Percentiles rank a stretch among this genome's conserved stretches.
Evolutionary conservation across 345 rosid genomes (phyloP).

Genomic region (Luvunga scandens): DNA sequence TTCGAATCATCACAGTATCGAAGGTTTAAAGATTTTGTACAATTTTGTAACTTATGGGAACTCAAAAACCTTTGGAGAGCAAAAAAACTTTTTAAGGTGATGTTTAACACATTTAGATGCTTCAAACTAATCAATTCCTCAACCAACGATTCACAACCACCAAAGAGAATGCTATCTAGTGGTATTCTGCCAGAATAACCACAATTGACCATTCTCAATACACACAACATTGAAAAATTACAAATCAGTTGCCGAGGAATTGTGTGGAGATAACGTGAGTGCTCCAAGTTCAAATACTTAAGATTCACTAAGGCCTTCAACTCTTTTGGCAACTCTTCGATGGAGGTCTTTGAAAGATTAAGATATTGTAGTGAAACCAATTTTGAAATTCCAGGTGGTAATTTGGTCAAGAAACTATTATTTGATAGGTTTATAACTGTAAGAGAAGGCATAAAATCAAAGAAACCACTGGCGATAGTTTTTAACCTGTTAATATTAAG

Average conservation of each 20-base stretch:
- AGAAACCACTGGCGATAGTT: conserved; percentile 14
- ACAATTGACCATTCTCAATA: conserved; percentile 7
- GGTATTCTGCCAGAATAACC: fast-evolving
- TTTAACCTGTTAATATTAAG: not conserved
- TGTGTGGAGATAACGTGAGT: not conserved
- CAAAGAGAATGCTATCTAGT: not conserved
- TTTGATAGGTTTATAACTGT: conserved; percentile 28
- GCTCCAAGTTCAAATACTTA: conserved; percentile 18
- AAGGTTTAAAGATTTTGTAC: not conserved
- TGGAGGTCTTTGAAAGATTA: conserved; percentile 20
- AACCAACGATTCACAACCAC: not conserved
- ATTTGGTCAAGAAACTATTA: not conserved
- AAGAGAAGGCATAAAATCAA: conserved; percentile 23
- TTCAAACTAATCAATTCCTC: conserved; percentile 7
- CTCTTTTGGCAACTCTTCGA: conserved; percentile 24
- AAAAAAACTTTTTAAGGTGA: not conserved
- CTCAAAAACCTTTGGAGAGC: not conserved
- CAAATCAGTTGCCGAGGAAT: conserved; percentile 12
- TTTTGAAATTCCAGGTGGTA: conserved; percentile 24
- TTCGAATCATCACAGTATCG: not conserved
- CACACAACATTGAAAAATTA: not conserved
- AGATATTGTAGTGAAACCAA: conserved; percentile 22
- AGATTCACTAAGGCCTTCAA: conserved; percentile 23
- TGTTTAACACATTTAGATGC: not conserved
- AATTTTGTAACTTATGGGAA: not conserved